A percentile compares a stretch with the other conserved stretches of the same genome.
phyloP scores from a whole-genome alignment of 257 asterid genomes.

The Mitragyna speciosa region DNA sequence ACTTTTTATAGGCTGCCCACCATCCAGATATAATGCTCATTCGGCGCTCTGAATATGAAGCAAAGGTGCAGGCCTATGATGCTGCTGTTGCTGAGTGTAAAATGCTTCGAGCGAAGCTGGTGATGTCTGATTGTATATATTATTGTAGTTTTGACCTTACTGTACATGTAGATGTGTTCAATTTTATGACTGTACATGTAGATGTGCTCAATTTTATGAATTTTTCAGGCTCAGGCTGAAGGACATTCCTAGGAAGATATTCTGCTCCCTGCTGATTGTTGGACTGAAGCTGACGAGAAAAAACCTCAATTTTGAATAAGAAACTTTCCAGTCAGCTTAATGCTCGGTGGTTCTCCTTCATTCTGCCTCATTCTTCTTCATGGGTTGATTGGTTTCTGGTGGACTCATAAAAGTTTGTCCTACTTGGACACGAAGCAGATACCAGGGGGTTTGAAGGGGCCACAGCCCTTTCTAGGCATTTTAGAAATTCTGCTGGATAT shows the following conservation, averaged over 20 bases:
- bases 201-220: not conserved
- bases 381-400: not conserved
- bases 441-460: not conserved
- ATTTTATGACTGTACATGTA: not conserved
- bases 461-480: not conserved
- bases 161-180: not conserved
- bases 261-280: not conserved
- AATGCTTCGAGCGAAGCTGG: constrained; percentile 23
- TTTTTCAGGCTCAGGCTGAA: constrained; percentile 6
- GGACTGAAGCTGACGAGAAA: not conserved
- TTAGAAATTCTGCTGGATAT: not conserved
- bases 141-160: not conserved
- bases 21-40: constrained; percentile 11
- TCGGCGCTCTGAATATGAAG: constrained; percentile 14
- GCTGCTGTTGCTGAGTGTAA: constrained; percentile 20
- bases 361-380: not conserved
- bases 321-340: not conserved
- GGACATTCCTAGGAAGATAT: constrained; percentile 10
- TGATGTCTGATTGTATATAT: not conserved
- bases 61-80: constrained; percentile 4
- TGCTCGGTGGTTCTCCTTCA: not conserved
- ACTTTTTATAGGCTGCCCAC: constrained; percentile 19
- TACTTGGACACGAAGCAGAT: not conserved
- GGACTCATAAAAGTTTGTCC: not conserved
- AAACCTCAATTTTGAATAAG: not conserved